These are phyloP conservation scores for Seiridium unicorne DNA, from an alignment of 2,329 filamentous ascomycete genomes.

Conservation along the genomic window DNA sequence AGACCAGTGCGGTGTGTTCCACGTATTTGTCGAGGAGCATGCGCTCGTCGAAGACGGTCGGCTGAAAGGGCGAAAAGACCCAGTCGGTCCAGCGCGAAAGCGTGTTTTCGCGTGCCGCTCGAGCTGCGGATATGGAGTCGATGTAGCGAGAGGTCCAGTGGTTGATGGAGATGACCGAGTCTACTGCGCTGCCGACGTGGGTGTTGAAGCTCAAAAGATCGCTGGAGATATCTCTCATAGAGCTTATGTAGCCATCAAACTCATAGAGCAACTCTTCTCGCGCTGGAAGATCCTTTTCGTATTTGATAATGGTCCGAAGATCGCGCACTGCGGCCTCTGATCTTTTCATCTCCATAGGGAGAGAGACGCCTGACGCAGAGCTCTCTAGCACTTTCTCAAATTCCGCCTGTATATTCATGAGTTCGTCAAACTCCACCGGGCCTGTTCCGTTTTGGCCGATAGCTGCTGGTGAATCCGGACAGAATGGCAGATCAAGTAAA, in stretches of 20 bases:
- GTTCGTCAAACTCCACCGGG: conserved; percentile 66
- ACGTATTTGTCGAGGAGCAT: conserved; percentile 72
- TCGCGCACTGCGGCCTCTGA: conserved; percentile 74
- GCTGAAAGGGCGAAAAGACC: conserved; percentile 62
- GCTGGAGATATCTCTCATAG: conserved; percentile 60
- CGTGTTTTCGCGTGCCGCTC: conserved; percentile 25
- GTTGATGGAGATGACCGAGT: conserved; percentile 73
- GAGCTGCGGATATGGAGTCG: conserved; percentile 51
- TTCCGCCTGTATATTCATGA: conserved; percentile 72
- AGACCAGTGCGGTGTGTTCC: conserved; percentile 67
- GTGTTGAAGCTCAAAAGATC: conserved; percentile 75
- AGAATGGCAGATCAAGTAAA: conserved; percentile 64
- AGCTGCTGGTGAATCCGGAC: conserved; percentile 34
- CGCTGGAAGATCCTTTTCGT: conserved; percentile 61
- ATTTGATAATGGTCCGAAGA: conserved; percentile 68
- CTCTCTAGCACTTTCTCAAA: conserved; percentile 75
- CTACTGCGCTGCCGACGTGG: conserved; percentile 70
- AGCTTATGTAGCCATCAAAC: conserved; percentile 73
- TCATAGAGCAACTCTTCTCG: conserved; percentile 72
- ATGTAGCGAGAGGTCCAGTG: conserved; percentile 72
- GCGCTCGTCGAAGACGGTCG: conserved; percentile 57
- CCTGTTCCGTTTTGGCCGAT: conserved; percentile 17
- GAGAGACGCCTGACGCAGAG: conserved; percentile 60
- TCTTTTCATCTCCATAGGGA: conserved; percentile 78
- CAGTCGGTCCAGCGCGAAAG: conserved; percentile 40